Evolutionary conservation across 768 basidiomycete species (phyloP).

Genomic region (Boletus fagicola): DNA sequence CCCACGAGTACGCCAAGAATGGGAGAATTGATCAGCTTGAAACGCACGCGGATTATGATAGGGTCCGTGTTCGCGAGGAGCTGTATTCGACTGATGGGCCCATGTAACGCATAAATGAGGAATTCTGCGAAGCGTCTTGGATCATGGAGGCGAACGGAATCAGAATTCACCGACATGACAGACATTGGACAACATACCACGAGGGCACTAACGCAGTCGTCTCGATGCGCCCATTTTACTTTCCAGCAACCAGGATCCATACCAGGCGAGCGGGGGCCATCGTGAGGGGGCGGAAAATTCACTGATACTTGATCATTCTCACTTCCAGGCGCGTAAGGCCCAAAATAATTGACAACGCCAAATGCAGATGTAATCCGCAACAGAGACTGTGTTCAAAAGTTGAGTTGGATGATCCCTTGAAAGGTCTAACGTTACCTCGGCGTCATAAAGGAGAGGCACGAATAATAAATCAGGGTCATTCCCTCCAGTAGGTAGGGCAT

Average conservation of each 20-base stretch:
- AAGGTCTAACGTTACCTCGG: constrained; percentile 42
- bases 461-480: constrained; percentile 41
- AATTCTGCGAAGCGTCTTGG: constrained; percentile 64
- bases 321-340: constrained; percentile 24
- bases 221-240: constrained; percentile 75
- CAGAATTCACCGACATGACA: neutral
- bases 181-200: constrained; percentile 45
- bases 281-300: constrained; percentile 50
- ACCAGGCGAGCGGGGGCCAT: constrained; percentile 47
- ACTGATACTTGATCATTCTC: constrained; percentile 19
- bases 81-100: constrained; percentile 59
- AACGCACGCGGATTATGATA: constrained; percentile 13
- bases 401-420: constrained; percentile 5
- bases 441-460: constrained; percentile 58
- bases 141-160: neutral
- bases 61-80: constrained; percentile 17
- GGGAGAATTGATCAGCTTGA: constrained; percentile 2
- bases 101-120: constrained; percentile 76
- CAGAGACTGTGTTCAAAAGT: constrained; percentile 42
- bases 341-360: constrained; percentile 62
- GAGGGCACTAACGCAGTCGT: constrained; percentile 71
- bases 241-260: constrained; percentile 72
- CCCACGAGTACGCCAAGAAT: constrained; percentile 23
- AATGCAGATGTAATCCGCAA: constrained; percentile 54
- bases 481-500: constrained; percentile 9